Percentiles rank a stretch among this genome's conserved stretches.
These are phyloP conservation scores for Russula lepida DNA, from an alignment of 768 basidiomycete species.

Conservation along the genomic window DNA sequence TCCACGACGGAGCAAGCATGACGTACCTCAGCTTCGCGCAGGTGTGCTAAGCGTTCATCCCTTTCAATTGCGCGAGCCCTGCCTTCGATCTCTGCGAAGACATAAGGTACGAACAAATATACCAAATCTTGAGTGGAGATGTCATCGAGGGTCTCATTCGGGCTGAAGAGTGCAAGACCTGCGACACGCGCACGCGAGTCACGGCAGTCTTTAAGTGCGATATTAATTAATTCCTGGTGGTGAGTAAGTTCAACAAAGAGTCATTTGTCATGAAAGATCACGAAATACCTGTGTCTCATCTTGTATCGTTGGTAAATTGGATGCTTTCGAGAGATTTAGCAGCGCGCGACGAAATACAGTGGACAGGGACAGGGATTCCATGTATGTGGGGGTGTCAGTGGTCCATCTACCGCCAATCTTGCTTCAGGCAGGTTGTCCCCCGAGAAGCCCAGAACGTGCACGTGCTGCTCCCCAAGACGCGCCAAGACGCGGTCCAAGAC, in stretches of 20 bases:
- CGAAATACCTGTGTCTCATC: slow-evolving; percentile 38
- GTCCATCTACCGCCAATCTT: neutral
- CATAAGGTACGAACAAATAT: slow-evolving; percentile 68
- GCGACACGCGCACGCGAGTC: slow-evolving; percentile 45
- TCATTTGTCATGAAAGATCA: neutral
- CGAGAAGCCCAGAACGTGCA: neutral
- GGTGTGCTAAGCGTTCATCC: slow-evolving; percentile 45
- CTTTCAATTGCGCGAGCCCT: slow-evolving; percentile 48
- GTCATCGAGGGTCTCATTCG: slow-evolving; percentile 78
- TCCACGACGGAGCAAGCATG: no score
- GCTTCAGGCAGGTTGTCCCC: neutral
- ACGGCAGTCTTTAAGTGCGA: slow-evolving; percentile 48
- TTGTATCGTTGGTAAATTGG: slow-evolving; percentile 33
- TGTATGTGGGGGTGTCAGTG: slow-evolving; percentile 14
- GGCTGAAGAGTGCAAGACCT: slow-evolving; percentile 66
- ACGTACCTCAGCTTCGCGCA: slow-evolving; percentile 54
- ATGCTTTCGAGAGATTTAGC: slow-evolving; percentile 31
- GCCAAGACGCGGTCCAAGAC: neutral
- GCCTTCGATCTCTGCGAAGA: slow-evolving; percentile 55
- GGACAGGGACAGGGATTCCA: slow-evolving; percentile 30
- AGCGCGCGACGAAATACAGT: slow-evolving; percentile 36
- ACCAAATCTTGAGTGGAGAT: slow-evolving; percentile 68
- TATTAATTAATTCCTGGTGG: slow-evolving; percentile 54
- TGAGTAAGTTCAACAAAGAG: neutral
- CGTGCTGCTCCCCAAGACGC: neutral